phyloP scores from a whole-genome alignment of 176 grass and related monocot genomes.

The Tillandsia leiboldiana region DNA sequence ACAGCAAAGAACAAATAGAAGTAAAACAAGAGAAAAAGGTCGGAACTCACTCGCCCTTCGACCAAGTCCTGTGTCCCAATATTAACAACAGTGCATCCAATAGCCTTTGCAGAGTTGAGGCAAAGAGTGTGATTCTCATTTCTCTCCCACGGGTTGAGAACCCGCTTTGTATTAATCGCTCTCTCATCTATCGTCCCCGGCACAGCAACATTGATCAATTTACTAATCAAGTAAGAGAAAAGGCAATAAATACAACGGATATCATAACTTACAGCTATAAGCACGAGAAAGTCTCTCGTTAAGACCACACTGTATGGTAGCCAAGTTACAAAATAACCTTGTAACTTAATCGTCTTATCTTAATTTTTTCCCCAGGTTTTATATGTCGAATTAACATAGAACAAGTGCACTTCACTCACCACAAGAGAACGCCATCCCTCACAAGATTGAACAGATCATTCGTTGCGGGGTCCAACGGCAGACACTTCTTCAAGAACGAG shows the following conservation, averaged over 20 bases:
- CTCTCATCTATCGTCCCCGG: constrained; percentile 97
- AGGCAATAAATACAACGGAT: constrained; percentile 24
- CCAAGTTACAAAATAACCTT: not conserved
- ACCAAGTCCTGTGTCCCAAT: constrained; percentile 98
- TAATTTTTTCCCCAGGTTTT: too few species aligned
- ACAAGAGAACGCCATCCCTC: constrained; percentile 87
- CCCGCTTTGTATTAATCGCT: constrained; percentile 96
- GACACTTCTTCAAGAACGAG: constrained; percentile 79
- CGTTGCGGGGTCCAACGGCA: constrained; percentile 65
- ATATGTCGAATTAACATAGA: not conserved
- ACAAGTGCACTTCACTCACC: constrained; percentile 33
- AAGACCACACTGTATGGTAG: not conserved
- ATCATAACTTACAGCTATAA: not conserved
- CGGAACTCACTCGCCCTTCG: constrained; percentile 77
- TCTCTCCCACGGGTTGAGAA: constrained; percentile 96
- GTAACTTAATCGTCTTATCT: too few species aligned
- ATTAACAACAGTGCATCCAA: constrained; percentile 96
- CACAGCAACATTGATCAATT: constrained; percentile 97
- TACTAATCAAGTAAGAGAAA: constrained; percentile 40
- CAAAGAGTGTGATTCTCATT: constrained; percentile 99
- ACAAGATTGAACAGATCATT: constrained; percentile 77
- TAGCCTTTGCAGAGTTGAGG: constrained; percentile 99
- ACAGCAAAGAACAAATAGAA: not conserved
- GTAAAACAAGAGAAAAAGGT: not conserved
- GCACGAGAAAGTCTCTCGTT: not conserved